Conservation (phyloP, 371 early-diverging fungal genomes). For the Apophysomyces elegans region DNA sequence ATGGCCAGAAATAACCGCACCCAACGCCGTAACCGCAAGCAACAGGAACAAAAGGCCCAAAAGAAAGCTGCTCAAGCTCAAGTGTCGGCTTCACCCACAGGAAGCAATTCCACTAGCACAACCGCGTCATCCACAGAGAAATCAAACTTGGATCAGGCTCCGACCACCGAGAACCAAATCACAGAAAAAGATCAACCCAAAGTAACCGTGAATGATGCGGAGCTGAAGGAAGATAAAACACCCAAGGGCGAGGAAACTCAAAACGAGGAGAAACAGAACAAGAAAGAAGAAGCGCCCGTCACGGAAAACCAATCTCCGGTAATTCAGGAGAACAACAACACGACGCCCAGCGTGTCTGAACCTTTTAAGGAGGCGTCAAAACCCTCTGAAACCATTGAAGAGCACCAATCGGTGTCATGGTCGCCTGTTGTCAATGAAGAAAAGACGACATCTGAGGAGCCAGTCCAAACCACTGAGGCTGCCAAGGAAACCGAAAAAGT, state of each 20-base stretch:
- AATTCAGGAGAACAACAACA: background rate
- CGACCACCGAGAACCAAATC: background rate
- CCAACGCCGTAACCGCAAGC: conserved; percentile 12
- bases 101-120: conserved; percentile 8
- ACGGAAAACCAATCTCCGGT: conserved; percentile 10
- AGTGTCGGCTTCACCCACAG: conserved; percentile 2
- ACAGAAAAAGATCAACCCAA: conserved; percentile 2
- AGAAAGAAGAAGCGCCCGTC: background rate
- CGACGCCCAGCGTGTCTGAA: background rate
- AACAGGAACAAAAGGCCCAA: conserved; percentile 9
- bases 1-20: conserved; percentile 3
- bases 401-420: background rate
- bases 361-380: conserved; percentile 10
- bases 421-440: conserved; percentile 11
- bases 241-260: conserved; percentile 18
- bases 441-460: too few relatives aligned
- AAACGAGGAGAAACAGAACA: background rate
- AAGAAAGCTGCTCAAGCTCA: conserved; percentile 15
- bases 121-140: conserved; percentile 15
- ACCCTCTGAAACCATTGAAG: background rate
- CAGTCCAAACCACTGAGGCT: background rate
- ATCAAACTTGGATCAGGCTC: background rate
- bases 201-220: too few relatives aligned
- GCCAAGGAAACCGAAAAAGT: background rate
- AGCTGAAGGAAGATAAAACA: conserved; percentile 8